Conservation (phyloP, 1,284 basidiomycete genomes). For the Fomitopsis pinicola region DNA sequence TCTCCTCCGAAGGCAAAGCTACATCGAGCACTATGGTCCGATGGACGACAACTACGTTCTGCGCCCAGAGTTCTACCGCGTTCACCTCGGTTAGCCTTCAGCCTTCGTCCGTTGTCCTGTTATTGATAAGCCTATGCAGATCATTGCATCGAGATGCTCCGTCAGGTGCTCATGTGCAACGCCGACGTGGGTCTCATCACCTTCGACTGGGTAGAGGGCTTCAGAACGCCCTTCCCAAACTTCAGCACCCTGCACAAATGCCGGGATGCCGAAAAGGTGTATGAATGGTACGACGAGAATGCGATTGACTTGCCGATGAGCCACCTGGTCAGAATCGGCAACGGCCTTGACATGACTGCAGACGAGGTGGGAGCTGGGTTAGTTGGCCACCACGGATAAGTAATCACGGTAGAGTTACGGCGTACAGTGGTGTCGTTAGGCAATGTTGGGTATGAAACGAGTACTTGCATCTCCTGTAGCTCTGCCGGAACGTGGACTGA, state of each 20-base stretch:
- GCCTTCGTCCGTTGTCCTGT: background rate
- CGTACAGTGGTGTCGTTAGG: too few species aligned
- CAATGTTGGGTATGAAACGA: too few species aligned
- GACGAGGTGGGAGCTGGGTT: background rate
- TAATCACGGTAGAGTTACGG: too few species aligned
- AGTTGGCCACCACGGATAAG: background rate
- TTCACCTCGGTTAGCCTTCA: background rate
- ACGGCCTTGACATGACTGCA: background rate
- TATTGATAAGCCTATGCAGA: background rate
- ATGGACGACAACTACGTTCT: background rate
- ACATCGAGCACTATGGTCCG: background rate
- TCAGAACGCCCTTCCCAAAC: background rate
- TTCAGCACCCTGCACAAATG: background rate
- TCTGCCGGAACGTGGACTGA: too few species aligned
- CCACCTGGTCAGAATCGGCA: background rate
- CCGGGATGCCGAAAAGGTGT: background rate
- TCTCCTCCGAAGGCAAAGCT: background rate
- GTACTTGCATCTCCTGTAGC: too few species aligned
- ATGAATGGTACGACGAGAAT: background rate
- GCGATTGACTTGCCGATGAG: background rate
- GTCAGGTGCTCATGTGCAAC: background rate
- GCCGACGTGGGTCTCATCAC: background rate
- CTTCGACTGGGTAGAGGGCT: constrained; percentile 1
- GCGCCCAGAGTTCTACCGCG: background rate
- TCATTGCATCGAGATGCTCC: constrained; percentile 1